These are phyloP conservation scores for Euphorbia schlechtendalii DNA, from an alignment of 441 rosid genomes.

Conservation along the genomic window DNA sequence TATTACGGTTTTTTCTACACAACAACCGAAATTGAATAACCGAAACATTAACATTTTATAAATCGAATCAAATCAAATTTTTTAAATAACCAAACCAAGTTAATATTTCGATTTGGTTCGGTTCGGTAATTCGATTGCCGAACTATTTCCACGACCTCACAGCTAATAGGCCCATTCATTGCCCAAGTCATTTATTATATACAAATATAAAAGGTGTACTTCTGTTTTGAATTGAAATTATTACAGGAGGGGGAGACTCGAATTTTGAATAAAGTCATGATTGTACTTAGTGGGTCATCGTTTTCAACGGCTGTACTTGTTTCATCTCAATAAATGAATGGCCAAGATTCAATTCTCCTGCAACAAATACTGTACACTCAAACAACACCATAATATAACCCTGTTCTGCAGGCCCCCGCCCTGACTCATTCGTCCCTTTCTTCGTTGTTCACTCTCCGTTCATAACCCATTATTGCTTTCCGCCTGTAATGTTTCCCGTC, in stretches of 20 bases:
- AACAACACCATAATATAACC: not conserved
- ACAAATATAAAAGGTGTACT: not conserved
- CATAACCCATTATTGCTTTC: not conserved
- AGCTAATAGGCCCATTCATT: no score
- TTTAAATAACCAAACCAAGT: no score
- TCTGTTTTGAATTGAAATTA: not conserved
- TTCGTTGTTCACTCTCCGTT: not conserved
- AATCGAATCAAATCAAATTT: no score
- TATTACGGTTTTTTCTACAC: no score
- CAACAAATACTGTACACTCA: not conserved
- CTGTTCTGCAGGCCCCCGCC: constrained; percentile 1
- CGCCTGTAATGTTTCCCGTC: not conserved
- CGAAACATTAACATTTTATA: no score
- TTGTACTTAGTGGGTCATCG: not conserved
- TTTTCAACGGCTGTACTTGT: not conserved
- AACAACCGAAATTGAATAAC: no score
- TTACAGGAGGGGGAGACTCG: not conserved
- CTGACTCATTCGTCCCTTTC: constrained; percentile 1
- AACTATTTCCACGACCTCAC: no score
- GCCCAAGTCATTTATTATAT: no score
- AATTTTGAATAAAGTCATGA: not conserved
- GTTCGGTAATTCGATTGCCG: no score
- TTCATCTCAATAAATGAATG: not conserved
- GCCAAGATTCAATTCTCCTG: not conserved
- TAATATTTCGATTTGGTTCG: no score